phyloP scores from a whole-genome alignment of 2,329 filamentous ascomycete genomes.

The Sclerotinia trifoliorum region DNA sequence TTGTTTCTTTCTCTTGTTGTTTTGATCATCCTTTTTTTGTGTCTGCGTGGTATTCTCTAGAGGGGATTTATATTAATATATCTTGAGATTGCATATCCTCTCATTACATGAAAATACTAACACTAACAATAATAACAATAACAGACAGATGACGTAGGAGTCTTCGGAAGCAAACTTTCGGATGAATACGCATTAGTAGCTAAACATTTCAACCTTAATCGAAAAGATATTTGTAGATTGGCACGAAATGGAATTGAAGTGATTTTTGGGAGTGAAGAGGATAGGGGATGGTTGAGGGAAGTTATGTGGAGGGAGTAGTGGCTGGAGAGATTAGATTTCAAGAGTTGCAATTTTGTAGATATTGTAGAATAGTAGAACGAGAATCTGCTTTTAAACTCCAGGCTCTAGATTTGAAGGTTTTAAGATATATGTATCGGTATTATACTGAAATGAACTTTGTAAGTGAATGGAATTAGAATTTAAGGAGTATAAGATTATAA shows the following conservation, averaged over 20 bases:
- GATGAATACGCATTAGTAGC: slow-evolving; percentile 75
- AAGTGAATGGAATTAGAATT: too few relatives aligned
- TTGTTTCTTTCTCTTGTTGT: not conserved
- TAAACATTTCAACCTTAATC: slow-evolving; percentile 62
- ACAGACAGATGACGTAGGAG: slow-evolving; percentile 79
- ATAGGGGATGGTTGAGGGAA: slow-evolving; percentile 56
- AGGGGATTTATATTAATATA: too few relatives aligned
- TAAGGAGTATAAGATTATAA: too few relatives aligned
- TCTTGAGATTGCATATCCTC: too few relatives aligned
- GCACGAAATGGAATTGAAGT: slow-evolving; percentile 60
- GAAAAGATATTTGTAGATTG: slow-evolving; percentile 51
- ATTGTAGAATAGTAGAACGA: too few relatives aligned
- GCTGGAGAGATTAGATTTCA: too few relatives aligned
- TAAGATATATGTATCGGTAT: too few relatives aligned
- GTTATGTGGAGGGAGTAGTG: slow-evolving; percentile 46
- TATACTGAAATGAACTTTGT: too few relatives aligned
- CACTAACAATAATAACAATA: not conserved
- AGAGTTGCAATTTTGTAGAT: too few relatives aligned
- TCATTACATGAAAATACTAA: not conserved
- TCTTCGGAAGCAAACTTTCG: slow-evolving; percentile 74
- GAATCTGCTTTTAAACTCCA: too few relatives aligned
- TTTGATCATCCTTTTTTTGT: not conserved
- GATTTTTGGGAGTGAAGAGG: slow-evolving; percentile 64
- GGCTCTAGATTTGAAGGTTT: too few relatives aligned
- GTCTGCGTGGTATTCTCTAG: not conserved